A percentile compares a stretch with the other conserved stretches of the same genome.
phyloP scores from a whole-genome alignment of 139 green algal genomes.

The Nannochloris sp. region DNA sequence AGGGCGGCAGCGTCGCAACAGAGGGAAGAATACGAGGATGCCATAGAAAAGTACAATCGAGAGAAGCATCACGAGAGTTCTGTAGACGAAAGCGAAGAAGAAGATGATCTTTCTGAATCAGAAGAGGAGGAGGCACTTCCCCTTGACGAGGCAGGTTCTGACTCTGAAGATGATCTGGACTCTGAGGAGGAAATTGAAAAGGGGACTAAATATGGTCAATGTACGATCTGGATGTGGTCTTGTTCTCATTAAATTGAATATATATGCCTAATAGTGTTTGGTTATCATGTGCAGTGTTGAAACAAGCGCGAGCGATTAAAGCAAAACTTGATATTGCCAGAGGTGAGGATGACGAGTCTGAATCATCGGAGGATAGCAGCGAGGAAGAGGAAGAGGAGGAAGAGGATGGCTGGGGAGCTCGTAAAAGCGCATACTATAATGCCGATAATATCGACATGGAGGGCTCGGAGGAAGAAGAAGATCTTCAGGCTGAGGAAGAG shows the following conservation, averaged over 20 bases:
- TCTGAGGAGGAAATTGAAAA: slow-evolving; percentile 20
- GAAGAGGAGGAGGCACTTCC: too few relatives aligned
- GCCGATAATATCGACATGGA: slow-evolving; percentile 38
- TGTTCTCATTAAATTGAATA: background rate
- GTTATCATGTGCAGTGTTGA: slow-evolving; percentile 40
- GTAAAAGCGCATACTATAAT: slow-evolving; percentile 69
- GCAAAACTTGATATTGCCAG: slow-evolving; percentile 50
- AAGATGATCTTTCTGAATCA: background rate
- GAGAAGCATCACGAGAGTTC: background rate
- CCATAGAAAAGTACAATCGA: background rate
- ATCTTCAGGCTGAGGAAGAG: slow-evolving; percentile 51
- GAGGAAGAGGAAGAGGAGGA: slow-evolving; percentile 31
- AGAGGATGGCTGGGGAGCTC: slow-evolving; percentile 47
- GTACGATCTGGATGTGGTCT: background rate
- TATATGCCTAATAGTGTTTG: background rate
- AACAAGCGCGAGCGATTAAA: slow-evolving; percentile 51
- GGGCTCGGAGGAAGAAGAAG: slow-evolving; percentile 63
- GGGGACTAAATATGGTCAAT: slow-evolving; percentile 6
- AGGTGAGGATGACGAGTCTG: slow-evolving; percentile 32
- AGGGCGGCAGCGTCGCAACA: too few relatives aligned
- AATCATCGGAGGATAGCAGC: slow-evolving; percentile 13
- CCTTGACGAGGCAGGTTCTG: too few relatives aligned
- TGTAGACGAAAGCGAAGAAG: background rate
- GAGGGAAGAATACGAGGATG: background rate
- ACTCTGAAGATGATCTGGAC: slow-evolving; percentile 16